A percentile compares a stretch with the other conserved stretches of the same genome.
Evolutionary conservation across 331 rosid genomes (phyloP).

Genomic region (Quercus phellos): DNA sequence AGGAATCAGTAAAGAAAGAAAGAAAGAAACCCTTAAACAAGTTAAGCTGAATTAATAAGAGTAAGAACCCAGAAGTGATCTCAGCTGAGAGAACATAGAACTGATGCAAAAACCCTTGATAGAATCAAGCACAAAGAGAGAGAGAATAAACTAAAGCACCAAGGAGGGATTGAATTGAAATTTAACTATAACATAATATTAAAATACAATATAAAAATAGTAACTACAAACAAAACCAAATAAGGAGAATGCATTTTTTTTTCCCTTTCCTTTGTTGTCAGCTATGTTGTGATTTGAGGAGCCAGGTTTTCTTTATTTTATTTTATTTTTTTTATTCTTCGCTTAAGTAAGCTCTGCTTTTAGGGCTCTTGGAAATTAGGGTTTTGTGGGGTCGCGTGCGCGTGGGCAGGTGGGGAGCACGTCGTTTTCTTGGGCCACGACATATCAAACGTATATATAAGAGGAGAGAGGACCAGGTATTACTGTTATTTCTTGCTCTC

Average conservation of each 20-base stretch:
- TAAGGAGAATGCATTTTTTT: slow-evolving; percentile 17
- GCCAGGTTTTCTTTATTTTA: neutral
- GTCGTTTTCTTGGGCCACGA: slow-evolving; percentile 55
- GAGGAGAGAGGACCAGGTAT: neutral
- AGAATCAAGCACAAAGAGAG: slow-evolving; percentile 33
- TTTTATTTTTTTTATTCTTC: neutral
- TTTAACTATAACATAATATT: neutral
- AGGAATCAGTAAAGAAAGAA: slow-evolving; percentile 32
- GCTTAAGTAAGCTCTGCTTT: slow-evolving; percentile 14
- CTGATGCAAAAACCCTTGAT: slow-evolving; percentile 38
- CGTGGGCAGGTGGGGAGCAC: slow-evolving; percentile 63
- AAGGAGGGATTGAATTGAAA: slow-evolving; percentile 14
- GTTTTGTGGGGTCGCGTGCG: slow-evolving; percentile 79
- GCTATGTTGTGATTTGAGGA: slow-evolving; percentile 22
- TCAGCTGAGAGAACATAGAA: slow-evolving; percentile 35
- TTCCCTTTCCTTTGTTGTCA: neutral
- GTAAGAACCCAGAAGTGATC: slow-evolving; percentile 20
- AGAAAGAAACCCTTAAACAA: slow-evolving; percentile 11
- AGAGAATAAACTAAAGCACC: slow-evolving; percentile 21
- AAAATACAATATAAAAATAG: neutral
- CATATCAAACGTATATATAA: slow-evolving; percentile 12
- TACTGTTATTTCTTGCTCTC: neutral
- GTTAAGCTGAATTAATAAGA: slow-evolving; percentile 2
- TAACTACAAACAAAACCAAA: slow-evolving; percentile 18
- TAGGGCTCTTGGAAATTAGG: slow-evolving; percentile 62